phyloP scores from a whole-genome alignment of 2,329 filamentous ascomycete species.

The Cladophialophora yegresii region DNA sequence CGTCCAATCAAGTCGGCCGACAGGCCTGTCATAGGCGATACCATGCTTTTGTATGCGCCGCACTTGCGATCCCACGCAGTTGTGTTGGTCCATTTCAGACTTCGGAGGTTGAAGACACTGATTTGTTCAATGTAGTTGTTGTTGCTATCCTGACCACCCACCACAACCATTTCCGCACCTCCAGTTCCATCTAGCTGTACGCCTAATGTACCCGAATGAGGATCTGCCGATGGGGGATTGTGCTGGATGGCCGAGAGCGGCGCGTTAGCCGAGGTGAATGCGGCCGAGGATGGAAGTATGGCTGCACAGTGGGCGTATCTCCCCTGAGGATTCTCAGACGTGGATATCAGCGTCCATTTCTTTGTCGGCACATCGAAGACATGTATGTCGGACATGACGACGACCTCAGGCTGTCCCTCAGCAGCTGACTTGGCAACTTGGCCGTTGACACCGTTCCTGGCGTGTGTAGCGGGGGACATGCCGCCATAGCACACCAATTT shows the following conservation, averaged over 20 bases:
- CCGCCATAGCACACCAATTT: slow-evolving; percentile 98
- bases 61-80: slow-evolving; percentile 86
- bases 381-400: slow-evolving; percentile 97
- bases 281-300: slow-evolving; percentile 82
- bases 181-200: slow-evolving; percentile 87
- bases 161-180: slow-evolving; percentile 94
- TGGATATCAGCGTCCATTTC: slow-evolving; percentile 77
- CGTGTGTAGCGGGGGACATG: slow-evolving; percentile 73
- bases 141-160: slow-evolving; percentile 93
- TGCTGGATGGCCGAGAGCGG: slow-evolving; percentile 85
- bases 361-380: slow-evolving; percentile 84
- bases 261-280: slow-evolving; percentile 80
- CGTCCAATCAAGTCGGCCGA: slow-evolving; percentile 36
- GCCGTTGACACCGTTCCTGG: slow-evolving; percentile 41
- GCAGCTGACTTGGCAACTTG: slow-evolving; percentile 49
- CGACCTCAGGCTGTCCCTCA: slow-evolving; percentile 79
- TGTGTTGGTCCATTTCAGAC: slow-evolving; percentile 92
- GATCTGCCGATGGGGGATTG: slow-evolving; percentile 77
- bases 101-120: slow-evolving; percentile 94
- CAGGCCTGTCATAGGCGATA: slow-evolving; percentile 68
- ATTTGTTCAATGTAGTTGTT: slow-evolving; percentile 99
- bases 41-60: slow-evolving; percentile 93
- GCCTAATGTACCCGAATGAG: slow-evolving; percentile 84
- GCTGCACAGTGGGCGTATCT: slow-evolving; percentile 96
- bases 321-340: slow-evolving; percentile 82